phyloP scores from a whole-genome alignment of 495 filamentous ascomycete genomes.

The Cladorrhinum samala region DNA sequence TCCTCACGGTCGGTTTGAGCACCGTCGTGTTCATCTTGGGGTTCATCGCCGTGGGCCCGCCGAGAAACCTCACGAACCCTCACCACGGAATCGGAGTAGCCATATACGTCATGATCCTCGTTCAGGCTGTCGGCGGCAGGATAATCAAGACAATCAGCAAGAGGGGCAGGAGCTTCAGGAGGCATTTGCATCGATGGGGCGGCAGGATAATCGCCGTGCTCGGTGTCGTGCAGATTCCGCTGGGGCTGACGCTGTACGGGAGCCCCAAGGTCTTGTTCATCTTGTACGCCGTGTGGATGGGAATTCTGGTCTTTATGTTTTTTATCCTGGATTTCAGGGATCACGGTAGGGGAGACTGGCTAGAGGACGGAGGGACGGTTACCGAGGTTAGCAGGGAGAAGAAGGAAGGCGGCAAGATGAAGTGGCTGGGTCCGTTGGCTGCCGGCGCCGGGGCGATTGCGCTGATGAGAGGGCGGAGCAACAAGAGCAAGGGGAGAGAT shows the following conservation, averaged over 20 bases:
- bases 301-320: conserved; percentile 58
- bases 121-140: conserved; percentile 74
- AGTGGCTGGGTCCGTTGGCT: conserved; percentile 43
- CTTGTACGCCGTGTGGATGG: conserved; percentile 69
- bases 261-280: conserved; percentile 81
- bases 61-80: conserved; percentile 79
- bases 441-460: conserved; percentile 58
- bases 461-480: conserved; percentile 41
- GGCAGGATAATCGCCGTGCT: conserved; percentile 71
- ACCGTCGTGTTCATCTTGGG: conserved; percentile 73
- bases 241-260: conserved; percentile 88
- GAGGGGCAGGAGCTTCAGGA: conserved; percentile 53
- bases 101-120: conserved; percentile 75
- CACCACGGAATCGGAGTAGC: conserved; percentile 92
- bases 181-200: conserved; percentile 85
- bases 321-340: conserved; percentile 67
- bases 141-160: conserved; percentile 58
- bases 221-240: conserved; percentile 78
- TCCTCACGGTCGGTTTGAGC: conserved; percentile 64
- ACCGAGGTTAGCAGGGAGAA: conserved; percentile 18
- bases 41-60: conserved; percentile 70
- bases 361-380: conserved; percentile 30
- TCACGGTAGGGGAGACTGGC: conserved; percentile 35
- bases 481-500: conserved; percentile 27
- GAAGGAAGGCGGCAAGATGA: conserved; percentile 42